Evolutionary conservation across 2,329 filamentous ascomycete species (phyloP).

Genomic region (Sporothrix curviconia): DNA sequence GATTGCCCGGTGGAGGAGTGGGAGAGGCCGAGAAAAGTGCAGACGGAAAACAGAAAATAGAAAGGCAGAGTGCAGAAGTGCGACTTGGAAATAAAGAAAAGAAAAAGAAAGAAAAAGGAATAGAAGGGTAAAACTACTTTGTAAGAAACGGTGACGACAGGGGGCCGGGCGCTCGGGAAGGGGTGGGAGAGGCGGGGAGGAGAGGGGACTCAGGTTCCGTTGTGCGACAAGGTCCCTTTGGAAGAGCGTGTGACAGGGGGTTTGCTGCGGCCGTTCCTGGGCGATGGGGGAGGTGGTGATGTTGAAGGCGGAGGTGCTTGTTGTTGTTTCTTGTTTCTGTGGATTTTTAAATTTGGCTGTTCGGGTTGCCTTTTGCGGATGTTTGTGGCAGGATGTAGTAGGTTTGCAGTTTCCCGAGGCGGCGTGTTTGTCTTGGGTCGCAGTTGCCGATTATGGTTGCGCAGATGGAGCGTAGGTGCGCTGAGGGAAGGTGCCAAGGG

Average conservation of each 20-base stretch:
- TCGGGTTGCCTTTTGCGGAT: background rate
- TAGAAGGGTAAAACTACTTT: background rate
- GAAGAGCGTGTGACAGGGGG: background rate
- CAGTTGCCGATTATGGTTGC: no score
- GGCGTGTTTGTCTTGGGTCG: no score
- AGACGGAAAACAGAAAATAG: conserved; percentile 6
- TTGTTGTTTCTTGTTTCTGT: background rate
- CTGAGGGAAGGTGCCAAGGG: background rate
- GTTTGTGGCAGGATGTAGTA: background rate
- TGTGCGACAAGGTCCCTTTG: background rate
- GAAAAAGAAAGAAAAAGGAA: background rate
- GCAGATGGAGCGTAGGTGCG: background rate
- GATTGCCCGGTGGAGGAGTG: conserved; percentile 4
- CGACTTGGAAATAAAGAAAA: background rate
- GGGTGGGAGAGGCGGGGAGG: background rate
- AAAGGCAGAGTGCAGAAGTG: conserved; percentile 5
- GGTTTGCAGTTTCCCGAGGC: background rate
- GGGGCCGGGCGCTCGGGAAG: background rate
- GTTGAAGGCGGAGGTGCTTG: background rate
- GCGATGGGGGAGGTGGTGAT: background rate
- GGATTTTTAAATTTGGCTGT: background rate
- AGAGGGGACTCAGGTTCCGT: background rate
- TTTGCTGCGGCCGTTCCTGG: background rate
- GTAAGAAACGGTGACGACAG: background rate
- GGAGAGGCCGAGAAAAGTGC: background rate